Conservation (phyloP, 257 asterid genomes). For the Nyctanthes arbortristis region DNA sequence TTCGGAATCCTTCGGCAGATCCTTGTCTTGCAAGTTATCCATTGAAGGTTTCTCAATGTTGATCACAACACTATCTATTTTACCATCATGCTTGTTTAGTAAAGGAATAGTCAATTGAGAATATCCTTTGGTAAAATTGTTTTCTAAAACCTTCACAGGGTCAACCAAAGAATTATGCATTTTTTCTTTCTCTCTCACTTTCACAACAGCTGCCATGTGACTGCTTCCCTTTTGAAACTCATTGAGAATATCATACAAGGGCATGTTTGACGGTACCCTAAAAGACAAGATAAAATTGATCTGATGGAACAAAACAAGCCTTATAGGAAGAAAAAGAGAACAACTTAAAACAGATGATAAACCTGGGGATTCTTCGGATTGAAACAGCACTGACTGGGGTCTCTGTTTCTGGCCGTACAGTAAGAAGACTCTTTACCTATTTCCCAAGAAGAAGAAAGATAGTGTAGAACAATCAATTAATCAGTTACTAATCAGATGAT, state of each 20-base stretch:
- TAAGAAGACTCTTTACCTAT: slow-evolving; percentile 92
- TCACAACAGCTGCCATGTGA: slow-evolving; percentile 99
- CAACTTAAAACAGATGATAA: slow-evolving; percentile 8
- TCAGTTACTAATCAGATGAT: slow-evolving; percentile 5
- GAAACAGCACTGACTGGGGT: slow-evolving; percentile 95
- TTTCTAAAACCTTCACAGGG: slow-evolving; percentile 28
- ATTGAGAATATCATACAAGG: slow-evolving; percentile 90
- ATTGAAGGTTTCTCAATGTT: slow-evolving; percentile 52
- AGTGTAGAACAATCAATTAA: slow-evolving; percentile 14
- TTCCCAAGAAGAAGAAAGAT: slow-evolving; percentile 18
- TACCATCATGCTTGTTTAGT: slow-evolving; percentile 43
- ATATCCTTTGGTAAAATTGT: slow-evolving; percentile 31
- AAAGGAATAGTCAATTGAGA: slow-evolving; percentile 56
- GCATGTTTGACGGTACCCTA: slow-evolving; percentile 96
- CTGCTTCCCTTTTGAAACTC: slow-evolving; percentile 97
- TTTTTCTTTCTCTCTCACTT: slow-evolving; percentile 58
- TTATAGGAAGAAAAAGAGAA: slow-evolving; percentile 3
- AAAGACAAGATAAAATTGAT: slow-evolving; percentile 18
- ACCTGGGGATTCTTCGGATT: slow-evolving; percentile 95
- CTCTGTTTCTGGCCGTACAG: slow-evolving; percentile 91
- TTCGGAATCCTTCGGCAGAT: slow-evolving; percentile 53
- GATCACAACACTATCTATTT: slow-evolving; percentile 42
- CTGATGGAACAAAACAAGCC: slow-evolving; percentile 3
- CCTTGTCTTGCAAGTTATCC: slow-evolving; percentile 21
- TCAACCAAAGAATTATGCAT: slow-evolving; percentile 28